phyloP scores from a whole-genome alignment of 805 yeast species.

The Candida andamanensis region DNA sequence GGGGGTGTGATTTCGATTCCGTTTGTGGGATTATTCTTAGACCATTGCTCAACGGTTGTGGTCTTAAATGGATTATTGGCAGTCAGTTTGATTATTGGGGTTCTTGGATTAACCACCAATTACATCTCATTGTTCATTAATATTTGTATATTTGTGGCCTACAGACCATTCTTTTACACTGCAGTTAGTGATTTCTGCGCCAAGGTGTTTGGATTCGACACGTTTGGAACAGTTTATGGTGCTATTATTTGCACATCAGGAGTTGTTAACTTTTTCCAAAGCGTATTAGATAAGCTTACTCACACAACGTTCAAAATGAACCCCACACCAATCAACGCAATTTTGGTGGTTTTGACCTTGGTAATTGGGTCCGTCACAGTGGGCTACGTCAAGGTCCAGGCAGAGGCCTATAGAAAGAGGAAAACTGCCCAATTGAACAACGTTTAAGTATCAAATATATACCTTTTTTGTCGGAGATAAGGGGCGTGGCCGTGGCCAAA shows the following conservation, averaged over 20 bases:
- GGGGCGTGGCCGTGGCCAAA: too few relatives aligned
- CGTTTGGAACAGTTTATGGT: slow-evolving; percentile 59
- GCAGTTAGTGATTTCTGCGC: slow-evolving; percentile 54
- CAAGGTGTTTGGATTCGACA: slow-evolving; percentile 58
- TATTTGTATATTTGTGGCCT: slow-evolving; percentile 45
- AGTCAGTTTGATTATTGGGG: slow-evolving; percentile 42
- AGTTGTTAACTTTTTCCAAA: slow-evolving; percentile 44
- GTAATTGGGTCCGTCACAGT: slow-evolving; percentile 41
- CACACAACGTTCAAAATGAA: slow-evolving; percentile 51
- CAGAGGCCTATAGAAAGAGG: slow-evolving; percentile 8
- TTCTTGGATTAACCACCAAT: slow-evolving; percentile 42
- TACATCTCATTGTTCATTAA: slow-evolving; percentile 40
- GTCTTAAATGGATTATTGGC: slow-evolving; percentile 38
- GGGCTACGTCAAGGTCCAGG: slow-evolving; percentile 26
- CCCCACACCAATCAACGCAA: slow-evolving; percentile 46
- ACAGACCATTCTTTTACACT: slow-evolving; percentile 57
- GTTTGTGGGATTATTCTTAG: slow-evolving; percentile 48
- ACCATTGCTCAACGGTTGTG: slow-evolving; percentile 41
- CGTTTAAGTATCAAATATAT: too few relatives aligned
- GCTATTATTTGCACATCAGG: slow-evolving; percentile 51
- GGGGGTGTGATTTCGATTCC: slow-evolving; percentile 55
- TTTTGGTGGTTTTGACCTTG: slow-evolving; percentile 34
- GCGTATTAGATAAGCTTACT: slow-evolving; percentile 42
- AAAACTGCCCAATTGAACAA: too few relatives aligned
- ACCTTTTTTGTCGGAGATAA: too few relatives aligned